Evolutionary conservation across 2,329 filamentous ascomycete species (phyloP).

Genomic region (Xylariaceae sp.): DNA sequence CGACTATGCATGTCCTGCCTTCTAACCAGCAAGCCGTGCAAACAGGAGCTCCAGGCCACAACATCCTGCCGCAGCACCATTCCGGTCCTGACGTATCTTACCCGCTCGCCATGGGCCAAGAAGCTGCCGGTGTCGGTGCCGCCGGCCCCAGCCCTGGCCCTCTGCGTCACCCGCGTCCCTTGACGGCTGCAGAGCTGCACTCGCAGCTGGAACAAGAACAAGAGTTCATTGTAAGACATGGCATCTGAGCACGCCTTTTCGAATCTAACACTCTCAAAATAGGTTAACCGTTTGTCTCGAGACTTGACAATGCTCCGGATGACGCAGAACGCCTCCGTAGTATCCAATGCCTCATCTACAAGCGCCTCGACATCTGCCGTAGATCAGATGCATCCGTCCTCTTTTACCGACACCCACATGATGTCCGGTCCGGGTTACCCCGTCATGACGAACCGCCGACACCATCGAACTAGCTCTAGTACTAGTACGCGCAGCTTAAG

Average conservation of each 20-base stretch:
- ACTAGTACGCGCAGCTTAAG: constrained; percentile 46
- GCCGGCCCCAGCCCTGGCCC: constrained; percentile 62
- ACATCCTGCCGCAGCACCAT: constrained; percentile 30
- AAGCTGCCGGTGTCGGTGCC: constrained; percentile 44
- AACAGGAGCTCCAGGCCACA: constrained; percentile 35
- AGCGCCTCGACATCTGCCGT: constrained; percentile 45
- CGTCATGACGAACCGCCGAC: constrained; percentile 49
- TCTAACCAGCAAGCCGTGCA: constrained; percentile 44
- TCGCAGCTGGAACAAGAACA: constrained; percentile 90
- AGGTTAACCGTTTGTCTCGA: constrained; percentile 86
- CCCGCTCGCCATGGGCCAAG: constrained; percentile 27
- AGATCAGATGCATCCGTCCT: constrained; percentile 38
- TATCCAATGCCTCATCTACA: constrained; percentile 59
- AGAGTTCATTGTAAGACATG: constrained; percentile 59
- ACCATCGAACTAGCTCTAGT: constrained; percentile 55
- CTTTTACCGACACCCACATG: constrained; percentile 46
- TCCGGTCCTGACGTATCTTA: constrained; percentile 25
- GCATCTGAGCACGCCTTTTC: constrained; percentile 43
- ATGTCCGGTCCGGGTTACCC: constrained; percentile 55
- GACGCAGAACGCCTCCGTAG: constrained; percentile 61
- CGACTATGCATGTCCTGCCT: constrained; percentile 53
- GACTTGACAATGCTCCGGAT: constrained; percentile 80
- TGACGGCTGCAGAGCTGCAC: constrained; percentile 86
- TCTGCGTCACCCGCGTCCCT: constrained; percentile 75
- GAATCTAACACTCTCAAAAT: constrained; percentile 32